phyloP scores from a whole-genome alignment of 176 grass and related monocot species.

The Phyllostachys edulis region DNA sequence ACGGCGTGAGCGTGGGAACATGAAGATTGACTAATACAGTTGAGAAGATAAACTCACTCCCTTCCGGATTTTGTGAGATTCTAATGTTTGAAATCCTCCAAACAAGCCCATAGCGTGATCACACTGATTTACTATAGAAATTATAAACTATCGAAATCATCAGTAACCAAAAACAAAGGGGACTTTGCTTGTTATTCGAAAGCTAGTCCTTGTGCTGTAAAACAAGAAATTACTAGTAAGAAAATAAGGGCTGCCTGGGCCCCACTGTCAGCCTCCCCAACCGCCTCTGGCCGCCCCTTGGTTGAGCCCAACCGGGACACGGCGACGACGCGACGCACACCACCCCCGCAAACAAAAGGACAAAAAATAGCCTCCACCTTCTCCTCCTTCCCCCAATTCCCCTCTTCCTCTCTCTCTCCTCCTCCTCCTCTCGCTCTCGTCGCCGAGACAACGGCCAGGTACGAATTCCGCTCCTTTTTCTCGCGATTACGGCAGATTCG shows the following conservation, averaged over 20 bases:
- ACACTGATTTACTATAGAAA: no score
- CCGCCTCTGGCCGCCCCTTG: neutral
- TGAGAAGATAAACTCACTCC: no score
- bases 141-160: no score
- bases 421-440: neutral
- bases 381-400: slow-evolving; percentile 12
- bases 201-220: no score
- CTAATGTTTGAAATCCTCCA: no score
- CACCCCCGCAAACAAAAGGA: neutral
- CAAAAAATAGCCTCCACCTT: slow-evolving; percentile 1
- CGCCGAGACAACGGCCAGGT: neutral
- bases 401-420: neutral
- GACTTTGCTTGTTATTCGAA: no score
- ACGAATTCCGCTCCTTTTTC: neutral
- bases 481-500: neutral
- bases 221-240: neutral
- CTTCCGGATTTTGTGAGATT: no score
- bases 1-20: no score
- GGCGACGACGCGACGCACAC: neutral
- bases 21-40: no score
- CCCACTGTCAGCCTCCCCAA: slow-evolving; percentile 7
- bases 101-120: no score
- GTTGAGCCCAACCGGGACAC: slow-evolving; percentile 7
- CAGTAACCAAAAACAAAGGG: no score
- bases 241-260: neutral